These are phyloP conservation scores for Aspergillus tubingensis DNA, from an alignment of 2,329 filamentous ascomycete species.

Conservation along the genomic window DNA sequence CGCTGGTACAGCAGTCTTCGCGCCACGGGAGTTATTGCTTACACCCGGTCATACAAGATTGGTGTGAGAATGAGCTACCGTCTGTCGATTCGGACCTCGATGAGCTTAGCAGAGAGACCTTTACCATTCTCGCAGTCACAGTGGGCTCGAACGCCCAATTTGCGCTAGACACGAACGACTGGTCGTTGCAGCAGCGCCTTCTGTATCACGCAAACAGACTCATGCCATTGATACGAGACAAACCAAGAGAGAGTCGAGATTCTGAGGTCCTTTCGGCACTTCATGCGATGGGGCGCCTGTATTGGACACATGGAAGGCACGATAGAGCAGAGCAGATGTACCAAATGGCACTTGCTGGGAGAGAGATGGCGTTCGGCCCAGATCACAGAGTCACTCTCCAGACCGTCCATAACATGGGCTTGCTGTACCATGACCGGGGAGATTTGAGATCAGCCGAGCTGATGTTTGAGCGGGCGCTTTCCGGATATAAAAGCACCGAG, in stretches of 20 bases:
- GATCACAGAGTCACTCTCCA: conserved; percentile 22
- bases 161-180: neutral
- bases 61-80: neutral
- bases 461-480: neutral
- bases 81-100: neutral
- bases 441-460: neutral
- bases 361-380: conserved; percentile 23
- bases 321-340: neutral
- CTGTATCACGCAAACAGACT: conserved; percentile 19
- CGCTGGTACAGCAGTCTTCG: neutral
- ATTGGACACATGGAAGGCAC: neutral
- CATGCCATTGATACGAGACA: no score
- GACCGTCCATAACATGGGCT: neutral
- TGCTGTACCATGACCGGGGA: neutral
- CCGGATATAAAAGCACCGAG: neutral
- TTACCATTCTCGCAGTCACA: neutral
- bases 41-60: conserved; percentile 2
- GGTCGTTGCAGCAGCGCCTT: conserved; percentile 18
- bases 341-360: neutral
- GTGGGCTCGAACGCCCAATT: neutral
- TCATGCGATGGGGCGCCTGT: neutral
- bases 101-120: neutral
- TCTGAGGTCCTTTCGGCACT: neutral
- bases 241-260: neutral
- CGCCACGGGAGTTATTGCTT: neutral